A percentile compares a stretch with the other conserved stretches of the same genome.
Conservation (phyloP, 2,329 filamentous ascomycete species). For the Elsinoe australis region DNA sequence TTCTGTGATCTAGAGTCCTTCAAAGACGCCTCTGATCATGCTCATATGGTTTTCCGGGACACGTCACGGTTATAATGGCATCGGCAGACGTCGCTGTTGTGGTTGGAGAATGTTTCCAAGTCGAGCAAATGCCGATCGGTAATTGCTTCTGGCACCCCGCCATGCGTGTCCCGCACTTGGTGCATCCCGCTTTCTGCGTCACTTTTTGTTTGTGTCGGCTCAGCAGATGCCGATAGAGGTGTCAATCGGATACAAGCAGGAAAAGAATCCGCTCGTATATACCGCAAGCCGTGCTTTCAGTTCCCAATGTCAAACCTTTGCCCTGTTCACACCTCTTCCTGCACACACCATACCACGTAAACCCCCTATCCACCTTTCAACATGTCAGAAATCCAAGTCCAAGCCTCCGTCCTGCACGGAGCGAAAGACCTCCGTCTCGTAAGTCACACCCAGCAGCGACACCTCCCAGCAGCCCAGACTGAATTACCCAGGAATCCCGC, state of each 20-base stretch:
- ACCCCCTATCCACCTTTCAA: slow-evolving; percentile 11
- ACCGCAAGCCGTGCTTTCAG: background rate
- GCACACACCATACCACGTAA: too few species aligned
- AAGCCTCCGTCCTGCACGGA: slow-evolving; percentile 51
- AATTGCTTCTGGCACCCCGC: slow-evolving; percentile 1
- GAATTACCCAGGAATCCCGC: slow-evolving; percentile 44
- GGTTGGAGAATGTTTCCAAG: slow-evolving; percentile 11
- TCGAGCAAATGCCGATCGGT: slow-evolving; percentile 13
- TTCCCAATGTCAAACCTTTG: too few species aligned
- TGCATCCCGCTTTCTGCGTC: background rate
- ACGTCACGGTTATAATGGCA: slow-evolving; percentile 1
- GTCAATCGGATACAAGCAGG: background rate
- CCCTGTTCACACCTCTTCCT: too few species aligned
- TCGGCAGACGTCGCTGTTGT: slow-evolving; percentile 16
- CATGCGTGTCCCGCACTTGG: background rate
- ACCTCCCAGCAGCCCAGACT: background rate
- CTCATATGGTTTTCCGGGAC: too few species aligned
- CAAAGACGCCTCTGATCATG: too few species aligned
- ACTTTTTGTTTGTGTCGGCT: background rate
- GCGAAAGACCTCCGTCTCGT: slow-evolving; percentile 54
- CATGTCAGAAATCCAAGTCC: slow-evolving; percentile 31
- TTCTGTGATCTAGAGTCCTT: too few species aligned
- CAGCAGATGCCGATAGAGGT: slow-evolving; percentile 2
- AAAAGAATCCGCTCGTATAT: background rate
- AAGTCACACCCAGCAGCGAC: slow-evolving; percentile 23